phyloP scores from a whole-genome alignment of 2,329 filamentous ascomycete genomes.

The Sclerotiophoma versabilis region DNA sequence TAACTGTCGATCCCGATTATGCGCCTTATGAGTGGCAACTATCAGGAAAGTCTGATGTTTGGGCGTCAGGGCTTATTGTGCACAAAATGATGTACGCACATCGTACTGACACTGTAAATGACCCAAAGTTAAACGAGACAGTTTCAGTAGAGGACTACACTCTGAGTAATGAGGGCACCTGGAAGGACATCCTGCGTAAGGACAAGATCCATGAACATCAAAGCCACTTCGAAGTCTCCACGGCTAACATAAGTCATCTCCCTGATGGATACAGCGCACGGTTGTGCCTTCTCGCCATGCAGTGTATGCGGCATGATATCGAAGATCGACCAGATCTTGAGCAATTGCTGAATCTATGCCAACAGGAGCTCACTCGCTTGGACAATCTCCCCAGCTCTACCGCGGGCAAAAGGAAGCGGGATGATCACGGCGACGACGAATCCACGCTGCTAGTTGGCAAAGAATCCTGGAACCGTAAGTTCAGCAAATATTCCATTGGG shows the following conservation, averaged over 20 bases:
- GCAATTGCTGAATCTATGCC: not conserved
- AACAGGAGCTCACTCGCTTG: not conserved
- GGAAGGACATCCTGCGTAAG: not conserved
- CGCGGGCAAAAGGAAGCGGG: not conserved
- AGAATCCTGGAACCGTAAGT: not conserved
- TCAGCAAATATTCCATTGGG: not conserved
- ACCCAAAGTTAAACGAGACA: not conserved
- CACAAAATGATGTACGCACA: conserved; percentile 1
- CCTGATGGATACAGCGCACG: not conserved
- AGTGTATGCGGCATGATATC: not conserved
- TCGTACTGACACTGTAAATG: not conserved
- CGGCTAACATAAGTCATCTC: not conserved
- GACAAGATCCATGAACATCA: not conserved
- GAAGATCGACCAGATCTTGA: not conserved
- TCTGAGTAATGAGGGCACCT: not conserved
- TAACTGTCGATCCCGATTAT: not conserved
- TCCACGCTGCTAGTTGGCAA: not conserved
- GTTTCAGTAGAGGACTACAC: not conserved
- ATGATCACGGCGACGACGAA: not conserved
- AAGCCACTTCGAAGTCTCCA: not conserved
- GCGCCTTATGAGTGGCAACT: not conserved
- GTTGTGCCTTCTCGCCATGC: not conserved
- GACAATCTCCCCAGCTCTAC: not conserved
- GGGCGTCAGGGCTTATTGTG: not conserved
- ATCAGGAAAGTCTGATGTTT: not conserved